A percentile compares a stretch with the other conserved stretches of the same genome.
Conservation (phyloP, 768 basidiomycete species). For the Multifurca ochricompacta region DNA sequence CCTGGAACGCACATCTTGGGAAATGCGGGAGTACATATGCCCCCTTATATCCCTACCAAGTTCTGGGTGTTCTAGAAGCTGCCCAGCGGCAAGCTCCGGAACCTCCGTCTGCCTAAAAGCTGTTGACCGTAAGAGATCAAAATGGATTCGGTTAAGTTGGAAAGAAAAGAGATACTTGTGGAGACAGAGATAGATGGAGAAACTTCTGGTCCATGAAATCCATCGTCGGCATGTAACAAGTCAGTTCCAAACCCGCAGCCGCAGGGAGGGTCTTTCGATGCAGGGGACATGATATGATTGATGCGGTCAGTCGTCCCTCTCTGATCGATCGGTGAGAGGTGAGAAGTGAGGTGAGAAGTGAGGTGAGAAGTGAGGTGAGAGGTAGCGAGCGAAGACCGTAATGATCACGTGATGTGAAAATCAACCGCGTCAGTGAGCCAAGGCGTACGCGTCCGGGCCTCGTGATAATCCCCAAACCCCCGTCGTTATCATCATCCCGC, state of each 20-base stretch:
- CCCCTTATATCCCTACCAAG: constrained; percentile 38
- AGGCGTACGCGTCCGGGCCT: too few species aligned
- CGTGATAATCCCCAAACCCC: too few species aligned
- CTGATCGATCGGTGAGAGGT: too few species aligned
- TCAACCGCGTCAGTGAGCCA: constrained; percentile 10
- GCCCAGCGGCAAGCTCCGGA: background rate
- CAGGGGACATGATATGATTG: constrained; percentile 25
- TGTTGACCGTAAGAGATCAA: background rate
- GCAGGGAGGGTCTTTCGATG: constrained; percentile 11
- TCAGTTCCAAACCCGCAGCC: constrained; percentile 35
- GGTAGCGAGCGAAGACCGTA: too few species aligned
- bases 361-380: too few species aligned
- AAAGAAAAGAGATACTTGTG: constrained; percentile 44
- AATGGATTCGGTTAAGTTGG: constrained; percentile 5
- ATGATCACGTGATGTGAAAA: constrained; percentile 19
- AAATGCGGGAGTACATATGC: constrained; percentile 75
- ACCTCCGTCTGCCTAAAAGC: constrained; percentile 9
- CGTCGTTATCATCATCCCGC: too few species aligned
- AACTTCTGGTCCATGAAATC: constrained; percentile 35
- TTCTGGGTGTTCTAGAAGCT: constrained; percentile 26
- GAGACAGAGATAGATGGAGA: constrained; percentile 71
- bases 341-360: too few species aligned
- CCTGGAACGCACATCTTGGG: constrained; percentile 51
- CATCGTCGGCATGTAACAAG: constrained; percentile 42
- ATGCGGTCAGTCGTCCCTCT: too few species aligned